A percentile compares a stretch with the other conserved stretches of the same genome.
Evolutionary conservation across 345 rosid species (phyloP).

Genomic region (Eucalyptus tenuipes): DNA sequence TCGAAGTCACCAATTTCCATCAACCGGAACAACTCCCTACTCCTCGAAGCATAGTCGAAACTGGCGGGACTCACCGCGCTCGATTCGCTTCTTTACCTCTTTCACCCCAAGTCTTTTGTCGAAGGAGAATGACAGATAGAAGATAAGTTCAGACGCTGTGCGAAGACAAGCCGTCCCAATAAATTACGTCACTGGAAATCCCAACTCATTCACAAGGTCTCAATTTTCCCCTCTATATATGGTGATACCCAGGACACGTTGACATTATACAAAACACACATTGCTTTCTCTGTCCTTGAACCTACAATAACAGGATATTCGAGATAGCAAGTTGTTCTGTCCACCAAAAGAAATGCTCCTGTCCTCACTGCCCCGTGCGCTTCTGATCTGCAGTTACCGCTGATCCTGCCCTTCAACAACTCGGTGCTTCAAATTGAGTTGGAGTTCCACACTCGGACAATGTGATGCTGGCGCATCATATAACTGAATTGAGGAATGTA

Average conservation of each 20-base stretch:
- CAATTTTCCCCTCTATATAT: not conserved
- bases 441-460: not conserved
- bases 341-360: not conserved
- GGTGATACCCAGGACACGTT: not conserved
- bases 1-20: not conserved
- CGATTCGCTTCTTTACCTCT: not conserved
- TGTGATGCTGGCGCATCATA: not conserved
- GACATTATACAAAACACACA: not conserved
- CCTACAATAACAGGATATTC: not conserved
- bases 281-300: not conserved
- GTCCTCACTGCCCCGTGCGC: not conserved
- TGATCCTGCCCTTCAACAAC: not conserved
- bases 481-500: slow-evolving; percentile 22
- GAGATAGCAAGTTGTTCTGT: not conserved
- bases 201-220: not conserved
- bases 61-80: not conserved
- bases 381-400: not conserved
- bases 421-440: not conserved
- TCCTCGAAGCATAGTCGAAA: not conserved
- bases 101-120: not conserved
- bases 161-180: not conserved
- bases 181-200: not conserved
- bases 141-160: not conserved
- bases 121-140: not conserved
- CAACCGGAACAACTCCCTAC: not conserved